Base-by-base conservation (phyloP, 805 yeast species). In the Soucietia sequanensis region DNA sequence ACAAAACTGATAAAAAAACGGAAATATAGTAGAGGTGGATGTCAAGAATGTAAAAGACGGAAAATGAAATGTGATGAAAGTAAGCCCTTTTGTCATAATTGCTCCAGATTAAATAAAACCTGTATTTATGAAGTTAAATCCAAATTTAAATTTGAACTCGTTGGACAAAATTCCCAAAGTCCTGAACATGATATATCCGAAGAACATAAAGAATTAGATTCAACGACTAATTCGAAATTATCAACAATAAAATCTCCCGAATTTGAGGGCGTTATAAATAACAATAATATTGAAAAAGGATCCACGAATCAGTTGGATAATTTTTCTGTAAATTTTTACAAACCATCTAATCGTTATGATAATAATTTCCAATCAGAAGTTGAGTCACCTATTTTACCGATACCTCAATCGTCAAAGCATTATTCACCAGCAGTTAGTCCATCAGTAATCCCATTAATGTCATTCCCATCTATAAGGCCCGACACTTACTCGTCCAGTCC, bases 1-100 rank as follows among this genome's bases (percentile, higher is more conserved):
- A n/a, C n/a, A n/a, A n/a, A n/a, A n/a, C n/a, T n/a, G n/a, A n/a
- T 60, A 31, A 60, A 57, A 37, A 66, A 65, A 48, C 40, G 71
- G 14, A 65, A 62, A 43, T 66, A 66, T 43, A 54, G 63, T 29
- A 48, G 72, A 12, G 60, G 54, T 5, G 72, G 72, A 10, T 67
- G 72, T 44, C 48, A 45, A n/a, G 72, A 67, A 46, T 67, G 72
- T 50, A 66, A 65, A 38, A 48, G 72, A 27, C 52, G 72, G 27
- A 66, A 66, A 42, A 66, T 65, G 56, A 67, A 67, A 42, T 67
- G 72, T 40, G 72, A 67, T 43, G 72, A 67, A 42, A 47, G 46
- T 4, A 51, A 54, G 36, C 72, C 72, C 4, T 46, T 35, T 27
- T 67, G 72, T 42, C 29, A 38, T 41, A 62, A 66, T 41, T 66